phyloP scores from a whole-genome alignment of 1,284 basidiomycete genomes.

The Psilocybe mexicana region DNA sequence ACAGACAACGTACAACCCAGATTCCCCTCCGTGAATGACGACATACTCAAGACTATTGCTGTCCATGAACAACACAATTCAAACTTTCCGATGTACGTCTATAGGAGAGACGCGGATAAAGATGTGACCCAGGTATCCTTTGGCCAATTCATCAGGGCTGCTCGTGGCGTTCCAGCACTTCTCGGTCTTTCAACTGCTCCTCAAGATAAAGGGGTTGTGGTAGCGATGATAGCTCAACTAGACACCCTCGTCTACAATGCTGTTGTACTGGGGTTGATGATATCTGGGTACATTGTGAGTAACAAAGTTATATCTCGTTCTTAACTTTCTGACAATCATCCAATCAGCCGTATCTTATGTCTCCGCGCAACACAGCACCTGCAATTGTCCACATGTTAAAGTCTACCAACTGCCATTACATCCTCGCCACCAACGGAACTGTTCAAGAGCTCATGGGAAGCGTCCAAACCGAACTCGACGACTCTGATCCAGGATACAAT shows the following conservation, averaged over 20 bases:
- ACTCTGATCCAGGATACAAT: conserved; percentile 9
- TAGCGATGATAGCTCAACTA: conserved; percentile 31
- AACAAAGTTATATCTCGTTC: conserved; percentile 16
- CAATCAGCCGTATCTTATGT: conserved; percentile 35
- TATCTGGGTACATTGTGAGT: conserved; percentile 27
- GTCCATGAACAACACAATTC: conserved; percentile 34
- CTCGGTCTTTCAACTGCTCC: conserved; percentile 19
- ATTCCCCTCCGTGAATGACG: not conserved
- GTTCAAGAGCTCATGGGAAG: conserved; percentile 20
- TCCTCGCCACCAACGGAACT: conserved; percentile 25
- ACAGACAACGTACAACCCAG: not conserved
- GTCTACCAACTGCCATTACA: conserved; percentile 23
- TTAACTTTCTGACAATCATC: not conserved
- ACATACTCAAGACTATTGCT: conserved; percentile 17
- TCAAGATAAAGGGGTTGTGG: conserved; percentile 20
- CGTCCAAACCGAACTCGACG: conserved; percentile 14
- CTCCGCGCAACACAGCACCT: conserved; percentile 28
- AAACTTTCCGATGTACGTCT: conserved; percentile 25
- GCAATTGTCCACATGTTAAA: conserved; percentile 27
- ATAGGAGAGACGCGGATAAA: conserved; percentile 15
- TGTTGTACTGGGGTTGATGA: conserved; percentile 29
- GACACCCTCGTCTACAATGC: conserved; percentile 36
- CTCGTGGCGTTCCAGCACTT: conserved; percentile 29
- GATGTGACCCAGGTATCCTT: conserved; percentile 24
- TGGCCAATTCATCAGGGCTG: conserved; percentile 27